Evolutionary conservation across 106 monocot species (phyloP), one percentile per base, ranked within the genome.

Genomic region (Cymbidium sinense): DNA sequence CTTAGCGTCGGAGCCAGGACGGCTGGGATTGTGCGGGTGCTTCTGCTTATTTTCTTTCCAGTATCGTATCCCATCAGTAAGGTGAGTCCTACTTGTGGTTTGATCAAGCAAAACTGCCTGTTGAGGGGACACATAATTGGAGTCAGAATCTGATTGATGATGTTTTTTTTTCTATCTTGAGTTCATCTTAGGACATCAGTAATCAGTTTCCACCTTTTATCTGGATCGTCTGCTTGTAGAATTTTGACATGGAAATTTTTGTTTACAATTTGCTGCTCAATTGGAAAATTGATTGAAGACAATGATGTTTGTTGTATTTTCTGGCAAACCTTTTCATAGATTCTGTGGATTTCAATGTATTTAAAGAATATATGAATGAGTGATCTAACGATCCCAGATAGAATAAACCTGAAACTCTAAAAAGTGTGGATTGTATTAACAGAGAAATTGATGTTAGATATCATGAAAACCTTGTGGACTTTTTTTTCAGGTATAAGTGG

Each of bases 51-150:
- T 33, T 93, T 99, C 83, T 99, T 89, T 33, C 99, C 99, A 1
- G 55, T 99, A 35, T 77, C 99, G 61, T 99, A 99, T 69, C 99
- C 99, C 5, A 99, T 99, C 51, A 99, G 99, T 72, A 99, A 99
- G 93, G 99, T 95, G 73, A 61, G 55, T 30, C 69, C 7, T 43
- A 47, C 31, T 76, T 58, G 12, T 19, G 4, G 52, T 73, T 74
- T 74, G 44, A 3, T 36, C 33, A 33, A 33, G 67, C 31, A 67
- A 31, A 33, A 67, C 4, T 31, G 30, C 5, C 3, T 67, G 28
- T 31, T 67, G 13, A 15, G 31, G 30, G 2, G 12, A 67, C n/a
- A n/a, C n/a, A n/a, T n/a, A n/a, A n/a, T 58, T 67, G 10, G 67
- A 67, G 15, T 12, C 28, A 30, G 18, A 67, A 33, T 28, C 30